phyloP scores from a whole-genome alignment of 257 asterid species.

The Penstemon newberryi region DNA sequence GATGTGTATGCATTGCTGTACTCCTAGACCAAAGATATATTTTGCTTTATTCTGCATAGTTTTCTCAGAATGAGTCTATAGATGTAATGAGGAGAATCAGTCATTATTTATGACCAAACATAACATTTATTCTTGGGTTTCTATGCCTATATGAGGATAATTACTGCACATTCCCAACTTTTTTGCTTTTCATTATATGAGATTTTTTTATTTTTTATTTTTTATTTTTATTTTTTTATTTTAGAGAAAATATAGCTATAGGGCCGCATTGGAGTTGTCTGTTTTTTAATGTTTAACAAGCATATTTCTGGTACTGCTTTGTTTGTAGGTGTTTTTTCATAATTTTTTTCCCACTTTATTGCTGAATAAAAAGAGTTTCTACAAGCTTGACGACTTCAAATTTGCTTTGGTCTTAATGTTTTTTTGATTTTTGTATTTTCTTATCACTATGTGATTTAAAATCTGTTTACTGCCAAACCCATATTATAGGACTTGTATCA shows the following conservation, averaged over 20 bases:
- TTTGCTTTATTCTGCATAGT: background rate
- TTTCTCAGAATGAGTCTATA: background rate
- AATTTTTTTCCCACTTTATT: conserved; percentile 19
- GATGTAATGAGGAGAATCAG: background rate
- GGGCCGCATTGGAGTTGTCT: conserved; percentile 16
- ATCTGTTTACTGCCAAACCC: conserved; percentile 26
- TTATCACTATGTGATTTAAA: no score
- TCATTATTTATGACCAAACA: background rate
- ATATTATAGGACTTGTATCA: conserved; percentile 54
- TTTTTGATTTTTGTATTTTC: conserved; percentile 9
- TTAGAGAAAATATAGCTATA: background rate
- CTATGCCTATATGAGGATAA: background rate
- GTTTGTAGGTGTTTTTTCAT: background rate
- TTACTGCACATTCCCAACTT: background rate
- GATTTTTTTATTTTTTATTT: no score
- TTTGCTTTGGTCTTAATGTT: conserved; percentile 14
- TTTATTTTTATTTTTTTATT: no score
- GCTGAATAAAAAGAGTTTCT: conserved; percentile 3
- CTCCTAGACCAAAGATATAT: background rate
- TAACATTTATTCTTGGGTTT: background rate
- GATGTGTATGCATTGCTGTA: conserved; percentile 6
- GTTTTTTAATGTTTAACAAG: conserved; percentile 10
- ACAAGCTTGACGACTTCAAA: conserved; percentile 3
- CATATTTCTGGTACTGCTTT: background rate
- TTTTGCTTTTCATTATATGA: background rate